Base-by-base conservation (phyloP, 371 early-diverging fungal genomes). In the Rhizopus microsporus region DNA sequence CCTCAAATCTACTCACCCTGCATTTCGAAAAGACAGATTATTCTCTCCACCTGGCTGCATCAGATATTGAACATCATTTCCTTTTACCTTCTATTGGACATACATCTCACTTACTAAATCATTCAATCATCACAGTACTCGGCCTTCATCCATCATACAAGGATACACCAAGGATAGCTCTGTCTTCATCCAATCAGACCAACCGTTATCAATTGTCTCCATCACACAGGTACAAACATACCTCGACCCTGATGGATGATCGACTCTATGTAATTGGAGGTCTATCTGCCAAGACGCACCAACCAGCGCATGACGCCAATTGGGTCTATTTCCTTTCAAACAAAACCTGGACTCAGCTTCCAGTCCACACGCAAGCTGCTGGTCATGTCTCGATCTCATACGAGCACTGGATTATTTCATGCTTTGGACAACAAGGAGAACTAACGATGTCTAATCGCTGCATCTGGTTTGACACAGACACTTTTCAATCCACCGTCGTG, bases 401-500 rank as follows among this genome's bases (percentile, higher is more conserved):
- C 37, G 38, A 46, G 4, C 58, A 56, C 39, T 64, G 65, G 61
- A 34, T 71, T 5, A 50, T 71, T 38, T 62, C 68, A 30, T 71
- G 71, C 38, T 71, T 67, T 51, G 71, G 63, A 7, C 29, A 52
- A 9, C 23, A 23, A 23, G 23, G 23, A 23, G n/a, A n/a, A 7
- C 23, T 30, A 9, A 38, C 3, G 33, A 16, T 52, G 16, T 30
- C 33, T 2, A 31, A 51, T 15, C 31, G 45, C 29, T 67, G 60
- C 13, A 53, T 54, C 6, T 57, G 54, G 60, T 32, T 60, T 47
- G 50, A 63, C 39, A 56, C 60, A 10, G 17, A 12, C 10, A 45
- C 33, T 16, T 35, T 46, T 23, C 5, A 38, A 34, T 37, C 8
- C 10, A 55, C 52, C 9, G 31, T 50, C 13, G 16, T n/a, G 7